Evolutionary conservation across 805 yeast species (phyloP), one percentile per base, ranked within the genome.

Genomic region (Kuraishia piskuri): DNA sequence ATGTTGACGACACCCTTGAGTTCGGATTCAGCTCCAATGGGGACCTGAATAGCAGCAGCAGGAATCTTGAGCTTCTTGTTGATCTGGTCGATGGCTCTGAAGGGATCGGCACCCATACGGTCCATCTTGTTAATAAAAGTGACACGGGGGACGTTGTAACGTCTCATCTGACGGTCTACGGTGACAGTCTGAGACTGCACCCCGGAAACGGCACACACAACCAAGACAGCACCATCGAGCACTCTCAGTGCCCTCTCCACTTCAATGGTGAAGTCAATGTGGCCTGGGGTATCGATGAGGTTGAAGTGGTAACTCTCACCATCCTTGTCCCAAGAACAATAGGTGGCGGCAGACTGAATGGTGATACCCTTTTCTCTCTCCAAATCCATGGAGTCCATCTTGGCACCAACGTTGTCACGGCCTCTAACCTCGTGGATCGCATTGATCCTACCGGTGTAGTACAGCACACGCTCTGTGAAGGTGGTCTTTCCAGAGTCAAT

Each of bases 311-410:
- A 92, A 57, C 78, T 76, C 57, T 76, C 69, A 48, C 73, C 68
- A 53, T 80, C 84, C 66, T 88, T 88, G 55, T 85, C 85, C 99
- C 99, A 94, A 50, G 95, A 85, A 76, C 98, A 92, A 74, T 88
- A 94, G 1, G 99, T 94, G 37, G 99, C 99, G 58, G 99, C 99
- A 56, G 97, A 90, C 73, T 94, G 99, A 67, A 94, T 94, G 51
- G 99, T 94, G 65, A 94, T 94, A 71, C 99, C 99, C 68, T 94
- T 94, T 71, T 94, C 99, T 68, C 99, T 84, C 73, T 94, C 99
- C 60, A 94, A 78, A 62, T 94, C 99, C 99, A 94, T 94, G 56
- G 91, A 92, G 71, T 94, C 99, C 99, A 94, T 94, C 74, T 91
- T 94, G 54, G 99, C 99, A 56, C 99, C 99, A 55, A 94, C 98